Evolutionary conservation across 768 basidiomycete genomes (phyloP).

Genomic region (Trametes gibbosa): DNA sequence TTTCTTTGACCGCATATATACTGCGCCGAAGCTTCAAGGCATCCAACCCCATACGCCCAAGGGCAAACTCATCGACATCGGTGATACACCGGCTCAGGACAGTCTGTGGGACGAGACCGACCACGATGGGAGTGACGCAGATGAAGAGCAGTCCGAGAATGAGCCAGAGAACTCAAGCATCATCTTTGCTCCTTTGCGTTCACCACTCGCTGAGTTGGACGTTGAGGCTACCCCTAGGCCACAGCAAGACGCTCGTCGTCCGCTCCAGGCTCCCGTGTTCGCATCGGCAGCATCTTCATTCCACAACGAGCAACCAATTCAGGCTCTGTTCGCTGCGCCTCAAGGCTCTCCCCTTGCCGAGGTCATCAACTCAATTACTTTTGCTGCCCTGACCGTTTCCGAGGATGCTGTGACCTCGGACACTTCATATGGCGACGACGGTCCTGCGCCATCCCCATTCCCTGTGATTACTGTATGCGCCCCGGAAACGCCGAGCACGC

Average conservation of each 20-base stretch:
- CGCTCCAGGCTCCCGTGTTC: constrained; percentile 3
- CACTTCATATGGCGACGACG: not conserved
- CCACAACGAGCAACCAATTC: not conserved
- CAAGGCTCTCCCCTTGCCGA: constrained; percentile 28
- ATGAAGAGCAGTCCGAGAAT: constrained; percentile 12
- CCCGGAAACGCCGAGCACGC: constrained; percentile 7
- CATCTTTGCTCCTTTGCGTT: not conserved
- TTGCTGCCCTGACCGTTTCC: constrained; percentile 15
- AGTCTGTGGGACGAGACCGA: constrained; percentile 1
- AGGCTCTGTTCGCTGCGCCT: constrained; percentile 15
- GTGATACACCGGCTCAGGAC: constrained; percentile 19
- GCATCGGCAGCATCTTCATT: not conserved
- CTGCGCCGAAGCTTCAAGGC: constrained; percentile 7
- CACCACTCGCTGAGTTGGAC: constrained; percentile 24
- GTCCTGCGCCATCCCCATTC: constrained; percentile 5
- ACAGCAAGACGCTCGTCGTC: constrained; percentile 3
- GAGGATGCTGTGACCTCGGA: not conserved
- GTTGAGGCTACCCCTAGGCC: constrained; percentile 18
- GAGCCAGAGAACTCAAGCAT: not conserved
- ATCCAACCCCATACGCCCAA: constrained; percentile 21
- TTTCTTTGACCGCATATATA: constrained; percentile 32
- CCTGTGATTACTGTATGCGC: constrained; percentile 24
- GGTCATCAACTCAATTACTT: constrained; percentile 32
- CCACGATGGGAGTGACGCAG: constrained; percentile 15
- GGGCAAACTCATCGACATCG: constrained; percentile 34